Evolutionary conservation across 352 stramenopile species (phyloP), one percentile per base, ranked within the genome.

Genomic region (Globisporangium perplexum): DNA sequence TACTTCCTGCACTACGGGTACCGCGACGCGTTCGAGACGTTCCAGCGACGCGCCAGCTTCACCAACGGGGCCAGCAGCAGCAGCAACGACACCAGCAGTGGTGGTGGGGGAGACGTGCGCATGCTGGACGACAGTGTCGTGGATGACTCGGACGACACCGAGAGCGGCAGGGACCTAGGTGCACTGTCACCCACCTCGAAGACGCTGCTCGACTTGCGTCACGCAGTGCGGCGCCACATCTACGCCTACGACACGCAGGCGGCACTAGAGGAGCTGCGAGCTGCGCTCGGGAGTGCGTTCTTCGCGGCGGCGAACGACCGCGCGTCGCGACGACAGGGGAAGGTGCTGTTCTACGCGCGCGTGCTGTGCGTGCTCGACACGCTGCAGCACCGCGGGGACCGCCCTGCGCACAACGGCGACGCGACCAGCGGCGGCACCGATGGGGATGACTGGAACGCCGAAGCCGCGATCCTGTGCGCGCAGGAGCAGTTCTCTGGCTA

Each of bases 291-390:
- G n/a, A 8, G 30, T n/a, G 26, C 23, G 31, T 14, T 42, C 30
- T 43, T 52, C 36, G 4, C 36, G 35, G 42, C 28, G 4, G 42
- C 22, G 55, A 20, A 42, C 23, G 24, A 18, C 49, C 17, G 53
- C 47, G 47, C 66, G 63, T 56, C 45, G 24, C 23, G 44, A 17
- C 15, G 45, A 22, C 6, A 50, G 15, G 12, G 10, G 41, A 46
- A 28, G 4, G 39, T 79, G 7, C 30, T 69, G 30, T 41, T 72
- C 22, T 66, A 72, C 35, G 71, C 61, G 36, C 62, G 56, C 30
- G 72, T 83, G 15, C 53, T 83, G 4, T 83, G 67, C 30, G 62
- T 83, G 18, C 35, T 83, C 30, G 72, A 83, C 45, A 52, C 71
- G 20, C 55, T 78, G 41, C 41, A 17, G 12, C n/a, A 5, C n/a